A percentile compares a stretch with the other conserved stretches of the same genome.
These are phyloP conservation scores for Gynochthodes officinalis DNA, from an alignment of 257 asterid species.

Conservation along the genomic window DNA sequence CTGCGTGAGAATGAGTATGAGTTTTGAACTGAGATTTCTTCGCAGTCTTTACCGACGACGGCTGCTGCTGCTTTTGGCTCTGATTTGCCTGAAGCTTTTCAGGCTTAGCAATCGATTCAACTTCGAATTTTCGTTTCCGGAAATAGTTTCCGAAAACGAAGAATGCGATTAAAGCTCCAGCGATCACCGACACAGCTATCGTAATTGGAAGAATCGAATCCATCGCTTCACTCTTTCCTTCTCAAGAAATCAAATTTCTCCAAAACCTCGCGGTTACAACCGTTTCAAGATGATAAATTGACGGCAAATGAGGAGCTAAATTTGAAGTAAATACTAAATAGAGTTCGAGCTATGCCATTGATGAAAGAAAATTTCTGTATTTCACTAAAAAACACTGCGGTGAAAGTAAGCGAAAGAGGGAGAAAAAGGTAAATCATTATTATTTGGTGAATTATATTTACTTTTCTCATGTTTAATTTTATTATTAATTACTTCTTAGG, in stretches of 20 bases:
- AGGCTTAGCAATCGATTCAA: slow-evolving; percentile 61
- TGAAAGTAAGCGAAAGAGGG: too few relatives aligned
- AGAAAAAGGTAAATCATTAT: too few relatives aligned
- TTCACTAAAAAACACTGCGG: too few relatives aligned
- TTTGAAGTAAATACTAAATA: too few relatives aligned
- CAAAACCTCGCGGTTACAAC: not conserved
- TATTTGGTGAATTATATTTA: too few relatives aligned
- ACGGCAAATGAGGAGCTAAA: not conserved
- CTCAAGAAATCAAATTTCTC: not conserved
- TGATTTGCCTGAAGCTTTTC: slow-evolving; percentile 37
- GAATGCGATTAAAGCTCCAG: slow-evolving; percentile 74
- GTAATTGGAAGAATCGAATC: slow-evolving; percentile 54
- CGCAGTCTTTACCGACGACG: slow-evolving; percentile 24
- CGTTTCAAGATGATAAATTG: too few relatives aligned
- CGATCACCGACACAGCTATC: slow-evolving; percentile 49
- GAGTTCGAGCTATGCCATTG: too few relatives aligned
- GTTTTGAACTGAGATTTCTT: slow-evolving; percentile 65
- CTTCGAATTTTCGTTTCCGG: slow-evolving; percentile 63
- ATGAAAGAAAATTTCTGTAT: too few relatives aligned
- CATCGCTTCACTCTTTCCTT: slow-evolving; percentile 31
- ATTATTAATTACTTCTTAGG: too few relatives aligned
- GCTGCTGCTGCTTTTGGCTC: slow-evolving; percentile 38
- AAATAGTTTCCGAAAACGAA: slow-evolving; percentile 56
- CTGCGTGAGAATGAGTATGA: slow-evolving; percentile 48
- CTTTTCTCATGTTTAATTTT: too few relatives aligned